Percentiles rank a stretch among this genome's conserved stretches.
Evolutionary conservation across 2,329 filamentous ascomycete species (phyloP).

Genomic region (Aspergillus chevalieri): DNA sequence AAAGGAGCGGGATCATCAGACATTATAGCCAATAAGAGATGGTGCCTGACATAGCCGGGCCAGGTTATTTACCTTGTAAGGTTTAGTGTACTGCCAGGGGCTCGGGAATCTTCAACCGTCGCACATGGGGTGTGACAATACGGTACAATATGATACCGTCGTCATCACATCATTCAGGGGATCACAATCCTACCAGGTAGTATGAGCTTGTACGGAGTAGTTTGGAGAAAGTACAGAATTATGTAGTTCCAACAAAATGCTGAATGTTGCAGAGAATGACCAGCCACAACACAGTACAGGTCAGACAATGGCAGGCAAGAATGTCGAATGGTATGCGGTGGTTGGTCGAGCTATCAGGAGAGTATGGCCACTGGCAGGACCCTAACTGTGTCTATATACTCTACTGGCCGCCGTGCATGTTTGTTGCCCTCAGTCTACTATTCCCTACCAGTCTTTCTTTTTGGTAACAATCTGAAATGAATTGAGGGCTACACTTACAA

Average conservation of each 20-base stretch:
- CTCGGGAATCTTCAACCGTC: conserved; percentile 1
- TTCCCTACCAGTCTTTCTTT: too few species aligned
- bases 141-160: background rate
- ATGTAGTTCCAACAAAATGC: too few species aligned
- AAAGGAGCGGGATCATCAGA: background rate
- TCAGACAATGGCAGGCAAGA: background rate
- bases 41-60: background rate
- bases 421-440: too few species aligned
- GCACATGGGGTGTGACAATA: background rate
- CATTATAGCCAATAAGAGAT: background rate
- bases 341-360: background rate
- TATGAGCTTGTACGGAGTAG: too few species aligned
- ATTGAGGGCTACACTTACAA: too few species aligned
- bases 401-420: background rate
- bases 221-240: too few species aligned
- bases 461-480: too few species aligned
- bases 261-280: background rate
- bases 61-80: background rate
- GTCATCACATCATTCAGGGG: too few species aligned
- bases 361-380: background rate
- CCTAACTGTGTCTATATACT: background rate
- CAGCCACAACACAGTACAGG: background rate
- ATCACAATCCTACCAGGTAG: too few species aligned
- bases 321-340: background rate
- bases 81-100: conserved; percentile 1